phyloP scores from a whole-genome alignment of 129 eudicot genomes.

The Chrysanthemum makinoi region DNA sequence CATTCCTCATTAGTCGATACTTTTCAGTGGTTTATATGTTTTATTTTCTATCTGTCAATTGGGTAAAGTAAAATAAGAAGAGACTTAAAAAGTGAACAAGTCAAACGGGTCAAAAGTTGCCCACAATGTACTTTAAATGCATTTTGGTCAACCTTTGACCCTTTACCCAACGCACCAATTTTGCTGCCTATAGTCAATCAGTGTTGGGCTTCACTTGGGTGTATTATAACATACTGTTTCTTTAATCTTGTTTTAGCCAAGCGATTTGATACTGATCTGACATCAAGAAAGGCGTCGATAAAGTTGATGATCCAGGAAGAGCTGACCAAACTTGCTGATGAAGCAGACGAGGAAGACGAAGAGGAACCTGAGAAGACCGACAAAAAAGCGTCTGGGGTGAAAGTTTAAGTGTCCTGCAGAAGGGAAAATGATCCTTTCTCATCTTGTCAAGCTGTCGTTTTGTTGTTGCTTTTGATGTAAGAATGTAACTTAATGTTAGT shows the following conservation, averaged over 20 bases:
- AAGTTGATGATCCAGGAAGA: conserved; percentile 96
- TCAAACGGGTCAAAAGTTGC: not conserved
- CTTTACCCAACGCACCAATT: not conserved
- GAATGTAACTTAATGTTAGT: conserved; percentile 31
- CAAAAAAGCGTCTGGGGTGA: conserved; percentile 41
- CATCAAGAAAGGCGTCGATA: conserved; percentile 66
- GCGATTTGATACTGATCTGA: conserved; percentile 63
- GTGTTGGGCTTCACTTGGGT: conserved; percentile 10
- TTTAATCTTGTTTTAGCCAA: conserved; percentile 39
- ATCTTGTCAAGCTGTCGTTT: not conserved
- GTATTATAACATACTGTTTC: not conserved
- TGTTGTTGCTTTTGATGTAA: conserved; percentile 31
- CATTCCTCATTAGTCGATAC: conserved; percentile 3
- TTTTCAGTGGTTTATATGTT: not conserved
- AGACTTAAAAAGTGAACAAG: not conserved
- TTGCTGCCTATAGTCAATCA: not conserved
- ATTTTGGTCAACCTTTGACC: conserved; percentile 2
- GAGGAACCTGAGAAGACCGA: conserved; percentile 45
- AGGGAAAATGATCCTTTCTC: not conserved
- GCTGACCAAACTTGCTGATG: conserved; percentile 90
- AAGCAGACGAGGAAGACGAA: conserved; percentile 76
- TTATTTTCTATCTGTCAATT: not conserved
- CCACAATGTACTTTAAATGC: not conserved
- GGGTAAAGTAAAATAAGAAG: not conserved
- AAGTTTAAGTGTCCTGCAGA: conserved; percentile 41